A percentile compares a stretch with the other conserved stretches of the same genome.
Evolutionary conservation across 495 filamentous ascomycete species (phyloP).

Genomic region (Penicillium robsamsonii): DNA sequence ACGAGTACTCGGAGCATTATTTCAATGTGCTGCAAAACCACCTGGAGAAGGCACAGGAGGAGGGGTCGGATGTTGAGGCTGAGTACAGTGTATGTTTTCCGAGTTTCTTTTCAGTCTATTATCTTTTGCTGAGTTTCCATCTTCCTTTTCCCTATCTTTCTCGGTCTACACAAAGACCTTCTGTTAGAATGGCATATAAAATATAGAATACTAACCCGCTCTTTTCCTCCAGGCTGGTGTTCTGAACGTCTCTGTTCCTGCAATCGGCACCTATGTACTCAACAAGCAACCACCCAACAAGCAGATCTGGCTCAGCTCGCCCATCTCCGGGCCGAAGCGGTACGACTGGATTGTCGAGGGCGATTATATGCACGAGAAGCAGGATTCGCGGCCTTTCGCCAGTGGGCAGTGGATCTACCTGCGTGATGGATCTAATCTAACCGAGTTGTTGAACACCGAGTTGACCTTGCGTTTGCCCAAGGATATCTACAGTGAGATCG

Average conservation of each 20-base stretch:
- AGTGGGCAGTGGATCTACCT: conserved; percentile 78
- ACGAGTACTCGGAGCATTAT: conserved; percentile 50
- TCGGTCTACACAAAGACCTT: background rate
- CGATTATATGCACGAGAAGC: conserved; percentile 71
- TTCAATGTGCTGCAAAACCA: conserved; percentile 46
- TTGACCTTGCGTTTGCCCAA: conserved; percentile 45
- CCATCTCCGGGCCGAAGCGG: conserved; percentile 85
- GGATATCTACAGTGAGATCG: conserved; percentile 39
- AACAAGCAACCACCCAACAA: conserved; percentile 98
- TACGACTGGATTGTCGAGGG: conserved; percentile 78
- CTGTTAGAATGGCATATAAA: background rate
- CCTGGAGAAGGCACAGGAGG: conserved; percentile 47
- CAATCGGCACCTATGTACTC: conserved; percentile 77
- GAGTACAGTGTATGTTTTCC: conserved; percentile 53
- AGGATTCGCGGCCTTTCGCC: conserved; percentile 56
- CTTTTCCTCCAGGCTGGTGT: conserved; percentile 67
- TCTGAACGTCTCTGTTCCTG: conserved; percentile 65
- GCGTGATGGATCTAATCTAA: conserved; percentile 72
- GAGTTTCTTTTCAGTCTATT: background rate
- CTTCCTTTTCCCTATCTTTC: background rate
- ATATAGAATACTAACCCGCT: background rate
- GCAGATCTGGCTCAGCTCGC: conserved; percentile 96
- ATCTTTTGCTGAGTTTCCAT: background rate
- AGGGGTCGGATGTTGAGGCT: conserved; percentile 50
- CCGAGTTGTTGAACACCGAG: conserved; percentile 67